Percentiles rank a stretch among this genome's conserved stretches.
phyloP scores from a whole-genome alignment of 805 yeast genomes.

The Tetrapisispora nanseiensis region DNA sequence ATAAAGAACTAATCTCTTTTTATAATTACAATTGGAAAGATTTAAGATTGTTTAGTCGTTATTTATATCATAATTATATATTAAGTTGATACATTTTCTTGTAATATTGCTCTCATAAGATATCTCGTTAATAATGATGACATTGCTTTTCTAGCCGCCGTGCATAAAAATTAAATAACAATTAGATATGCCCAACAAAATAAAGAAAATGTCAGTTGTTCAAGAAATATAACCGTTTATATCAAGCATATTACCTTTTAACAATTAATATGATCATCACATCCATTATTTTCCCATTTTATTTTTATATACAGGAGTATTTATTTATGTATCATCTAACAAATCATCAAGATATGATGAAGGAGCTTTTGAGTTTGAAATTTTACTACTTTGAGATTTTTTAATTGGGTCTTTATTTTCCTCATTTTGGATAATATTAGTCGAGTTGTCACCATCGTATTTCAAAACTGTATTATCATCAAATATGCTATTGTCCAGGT shows the following conservation, averaged over 20 bases:
- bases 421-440: not conserved
- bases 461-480: not conserved
- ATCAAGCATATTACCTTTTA: no score
- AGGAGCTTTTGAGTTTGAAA: constrained; percentile 13
- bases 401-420: not conserved
- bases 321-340: constrained; percentile 10
- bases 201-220: no score
- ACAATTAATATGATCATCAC: not conserved
- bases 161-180: no score
- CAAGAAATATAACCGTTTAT: no score
- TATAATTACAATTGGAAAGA: no score
- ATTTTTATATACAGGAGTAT: not conserved
- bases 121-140: no score
- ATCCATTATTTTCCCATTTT: no score
- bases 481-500: not conserved
- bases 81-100: not conserved
- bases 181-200: no score
- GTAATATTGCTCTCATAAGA: not conserved
- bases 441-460: not conserved
- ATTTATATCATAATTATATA: no score
- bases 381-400: not conserved
- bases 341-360: constrained; percentile 24
- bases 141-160: no score
- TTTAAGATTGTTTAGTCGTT: no score
- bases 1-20: no score